Percentiles rank a stretch among this genome's conserved stretches.
phyloP scores from a whole-genome alignment of 768 basidiomycete species.

The Hemileccinum rubropunctum region DNA sequence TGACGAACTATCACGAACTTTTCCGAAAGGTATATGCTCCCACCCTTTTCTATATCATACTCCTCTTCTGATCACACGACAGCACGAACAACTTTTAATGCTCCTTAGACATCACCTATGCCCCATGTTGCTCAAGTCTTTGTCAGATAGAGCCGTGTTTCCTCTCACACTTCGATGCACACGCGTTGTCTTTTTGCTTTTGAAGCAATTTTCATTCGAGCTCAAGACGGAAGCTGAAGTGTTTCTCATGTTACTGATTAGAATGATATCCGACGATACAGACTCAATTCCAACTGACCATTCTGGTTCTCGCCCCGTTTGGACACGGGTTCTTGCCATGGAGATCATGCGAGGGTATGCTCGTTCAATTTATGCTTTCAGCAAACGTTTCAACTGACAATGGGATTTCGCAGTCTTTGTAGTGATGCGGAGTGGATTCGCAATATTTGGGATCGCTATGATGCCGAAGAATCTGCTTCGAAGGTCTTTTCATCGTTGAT shows the following conservation, averaged over 20 bases:
- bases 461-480: constrained; percentile 55
- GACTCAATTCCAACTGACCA: constrained; percentile 28
- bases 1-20: constrained; percentile 87
- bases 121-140: constrained; percentile 80
- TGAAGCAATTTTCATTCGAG: constrained; percentile 86
- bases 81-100: constrained; percentile 82
- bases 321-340: constrained; percentile 91
- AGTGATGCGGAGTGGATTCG: constrained; percentile 77
- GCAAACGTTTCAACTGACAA: constrained; percentile 1
- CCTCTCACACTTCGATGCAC: constrained; percentile 88
- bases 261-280: constrained; percentile 56
- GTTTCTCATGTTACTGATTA: constrained; percentile 73
- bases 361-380: neutral
- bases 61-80: constrained; percentile 4
- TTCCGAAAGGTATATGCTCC: constrained; percentile 64
- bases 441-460: constrained; percentile 77
- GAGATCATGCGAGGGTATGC: constrained; percentile 85
- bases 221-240: constrained; percentile 83
- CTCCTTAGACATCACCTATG: constrained; percentile 90
- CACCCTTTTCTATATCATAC: neutral
- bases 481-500: constrained; percentile 78
- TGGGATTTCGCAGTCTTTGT: constrained; percentile 52
- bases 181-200: constrained; percentile 88
- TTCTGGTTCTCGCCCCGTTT: constrained; percentile 52
- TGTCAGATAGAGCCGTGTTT: constrained; percentile 81